Percentiles rank a stretch among this genome's conserved stretches.
phyloP scores from a whole-genome alignment of 192 early-diverging fungal species.

The Backusella westeae region DNA sequence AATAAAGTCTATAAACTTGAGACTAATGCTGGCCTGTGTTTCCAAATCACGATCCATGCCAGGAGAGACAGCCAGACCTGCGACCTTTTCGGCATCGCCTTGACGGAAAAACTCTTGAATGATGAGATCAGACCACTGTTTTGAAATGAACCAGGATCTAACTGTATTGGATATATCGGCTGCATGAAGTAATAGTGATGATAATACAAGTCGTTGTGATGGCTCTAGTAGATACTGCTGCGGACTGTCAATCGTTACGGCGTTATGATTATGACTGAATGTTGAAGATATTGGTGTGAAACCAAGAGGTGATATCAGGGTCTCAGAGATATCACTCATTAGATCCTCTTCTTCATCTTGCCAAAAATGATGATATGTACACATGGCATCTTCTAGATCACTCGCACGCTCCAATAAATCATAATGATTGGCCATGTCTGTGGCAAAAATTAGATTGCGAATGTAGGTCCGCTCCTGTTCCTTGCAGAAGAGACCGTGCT shows the following conservation, averaged over 20 bases:
- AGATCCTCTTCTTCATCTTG: constrained; percentile 14
- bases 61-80: constrained; percentile 76
- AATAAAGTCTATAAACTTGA: constrained; percentile 83
- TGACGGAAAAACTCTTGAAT: constrained; percentile 86
- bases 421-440: constrained; percentile 27
- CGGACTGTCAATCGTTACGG: not conserved
- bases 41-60: constrained; percentile 81
- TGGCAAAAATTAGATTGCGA: not conserved
- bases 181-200: constrained; percentile 74
- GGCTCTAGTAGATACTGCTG: not conserved
- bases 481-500: constrained; percentile 60
- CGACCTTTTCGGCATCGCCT: constrained; percentile 78
- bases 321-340: constrained; percentile 63
- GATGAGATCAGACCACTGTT: constrained; percentile 88
- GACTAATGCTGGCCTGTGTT: constrained; percentile 70
- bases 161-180: constrained; percentile 90
- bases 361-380: constrained; percentile 60
- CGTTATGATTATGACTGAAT: not conserved
- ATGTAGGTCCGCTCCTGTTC: constrained; percentile 36
- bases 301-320: constrained; percentile 39
- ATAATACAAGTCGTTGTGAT: constrained; percentile 58
- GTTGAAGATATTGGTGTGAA: constrained; percentile 31
- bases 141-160: constrained; percentile 79
- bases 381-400: constrained; percentile 39
- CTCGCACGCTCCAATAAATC: constrained; percentile 39